A percentile compares a stretch with the other conserved stretches of the same genome.
Conservation (phyloP, 139 green algal genomes). For the Chlamydomonas sp. region DNA sequence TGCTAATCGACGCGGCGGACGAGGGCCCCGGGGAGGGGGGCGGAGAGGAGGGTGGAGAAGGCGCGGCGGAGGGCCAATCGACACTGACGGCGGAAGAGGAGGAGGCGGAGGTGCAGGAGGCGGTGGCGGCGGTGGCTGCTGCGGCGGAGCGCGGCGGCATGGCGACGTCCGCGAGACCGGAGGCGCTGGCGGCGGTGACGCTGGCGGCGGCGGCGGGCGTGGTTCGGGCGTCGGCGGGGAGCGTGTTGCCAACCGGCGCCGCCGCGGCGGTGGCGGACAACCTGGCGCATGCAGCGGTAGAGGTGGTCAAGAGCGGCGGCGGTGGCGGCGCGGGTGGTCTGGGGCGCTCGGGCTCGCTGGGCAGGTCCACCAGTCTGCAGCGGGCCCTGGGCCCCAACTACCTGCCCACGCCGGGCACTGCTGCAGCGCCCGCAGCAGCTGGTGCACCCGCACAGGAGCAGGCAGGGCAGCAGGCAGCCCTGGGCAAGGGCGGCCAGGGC, state of each 20-base stretch:
- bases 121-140: not conserved
- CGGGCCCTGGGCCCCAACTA: too few relatives aligned
- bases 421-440: too few relatives aligned
- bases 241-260: not conserved
- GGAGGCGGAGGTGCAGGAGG: not conserved
- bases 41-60: not conserved
- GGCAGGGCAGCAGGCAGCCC: not conserved
- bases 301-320: not conserved
- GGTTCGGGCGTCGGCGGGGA: slow-evolving; percentile 1
- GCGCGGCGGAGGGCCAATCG: not conserved
- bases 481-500: not conserved
- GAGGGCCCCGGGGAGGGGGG: not conserved
- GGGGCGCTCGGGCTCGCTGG: not conserved
- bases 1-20: slow-evolving; percentile 6
- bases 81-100: not conserved
- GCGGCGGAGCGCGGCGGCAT: not conserved
- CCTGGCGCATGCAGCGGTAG: slow-evolving; percentile 6
- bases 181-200: slow-evolving; percentile 16
- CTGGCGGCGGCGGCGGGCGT: slow-evolving; percentile 24
- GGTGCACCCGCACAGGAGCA: not conserved
- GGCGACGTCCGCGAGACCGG: not conserved
- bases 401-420: too few relatives aligned
- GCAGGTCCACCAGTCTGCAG: too few relatives aligned
- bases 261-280: slow-evolving; percentile 13
- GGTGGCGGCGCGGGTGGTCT: not conserved